phyloP scores from a whole-genome alignment of 1,284 basidiomycete species.

The Cerioporus squamosus region DNA sequence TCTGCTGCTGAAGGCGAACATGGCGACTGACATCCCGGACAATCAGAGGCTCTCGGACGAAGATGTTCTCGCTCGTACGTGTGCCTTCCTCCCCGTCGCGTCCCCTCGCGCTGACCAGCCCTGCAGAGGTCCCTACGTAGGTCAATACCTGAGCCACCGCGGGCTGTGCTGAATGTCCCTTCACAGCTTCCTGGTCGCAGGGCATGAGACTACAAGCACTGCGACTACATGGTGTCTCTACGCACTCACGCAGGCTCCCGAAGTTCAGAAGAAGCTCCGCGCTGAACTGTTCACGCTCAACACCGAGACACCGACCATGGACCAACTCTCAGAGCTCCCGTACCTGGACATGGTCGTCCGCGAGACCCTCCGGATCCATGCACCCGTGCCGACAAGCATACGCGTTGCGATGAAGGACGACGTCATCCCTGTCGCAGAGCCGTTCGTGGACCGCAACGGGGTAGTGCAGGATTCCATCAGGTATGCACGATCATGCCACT shows the following conservation, averaged over 20 bases:
- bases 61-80: conserved; percentile 57
- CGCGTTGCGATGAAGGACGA: conserved; percentile 59
- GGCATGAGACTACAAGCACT: conserved; percentile 70
- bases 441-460: conserved; percentile 37
- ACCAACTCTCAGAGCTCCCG: conserved; percentile 57
- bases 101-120: not conserved
- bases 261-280: conserved; percentile 69
- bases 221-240: conserved; percentile 65
- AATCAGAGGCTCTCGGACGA: conserved; percentile 53
- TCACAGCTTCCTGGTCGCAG: conserved; percentile 57
- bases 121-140: conserved; percentile 9
- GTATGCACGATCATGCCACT: conserved; percentile 16
- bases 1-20: conserved; percentile 50
- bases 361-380: conserved; percentile 69
- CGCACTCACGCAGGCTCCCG: conserved; percentile 57
- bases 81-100: conserved; percentile 15
- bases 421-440: conserved; percentile 37
- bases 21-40: conserved; percentile 46
- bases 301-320: conserved; percentile 49
- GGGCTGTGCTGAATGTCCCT: not conserved
- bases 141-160: not conserved
- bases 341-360: conserved; percentile 72
- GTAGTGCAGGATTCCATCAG: conserved; percentile 30
- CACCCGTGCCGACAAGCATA: conserved; percentile 63
- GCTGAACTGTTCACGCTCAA: conserved; percentile 58